Evolutionary conservation across 768 basidiomycete genomes (phyloP).

Genomic region (Lentinula guzmanii): DNA sequence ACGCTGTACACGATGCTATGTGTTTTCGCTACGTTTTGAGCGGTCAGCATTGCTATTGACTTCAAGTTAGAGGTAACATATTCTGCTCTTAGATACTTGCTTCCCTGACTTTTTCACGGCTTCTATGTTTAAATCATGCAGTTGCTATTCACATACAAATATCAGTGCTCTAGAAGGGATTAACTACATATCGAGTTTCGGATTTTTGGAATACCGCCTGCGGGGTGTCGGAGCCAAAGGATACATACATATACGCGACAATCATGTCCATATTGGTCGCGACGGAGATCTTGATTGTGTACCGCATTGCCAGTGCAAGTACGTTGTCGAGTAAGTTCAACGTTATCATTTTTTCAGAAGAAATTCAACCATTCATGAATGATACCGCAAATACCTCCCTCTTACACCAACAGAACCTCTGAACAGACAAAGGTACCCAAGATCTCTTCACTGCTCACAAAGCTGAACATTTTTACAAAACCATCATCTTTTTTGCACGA

Average conservation of each 20-base stretch:
- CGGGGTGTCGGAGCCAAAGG: neutral
- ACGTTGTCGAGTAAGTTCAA: neutral
- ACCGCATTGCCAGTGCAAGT: neutral
- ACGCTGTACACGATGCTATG: neutral
- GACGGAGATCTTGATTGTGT: neutral
- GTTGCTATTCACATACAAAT: no score
- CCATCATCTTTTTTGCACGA: neutral
- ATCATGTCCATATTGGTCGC: neutral
- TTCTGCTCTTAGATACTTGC: neutral
- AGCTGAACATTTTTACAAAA: neutral
- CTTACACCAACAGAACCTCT: neutral
- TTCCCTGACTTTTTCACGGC: neutral
- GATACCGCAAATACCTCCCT: neutral
- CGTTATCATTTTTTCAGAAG: neutral
- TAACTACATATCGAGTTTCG: neutral
- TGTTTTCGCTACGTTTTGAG: neutral
- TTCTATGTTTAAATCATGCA: no score
- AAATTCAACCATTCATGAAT: neutral
- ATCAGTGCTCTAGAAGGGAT: no score
- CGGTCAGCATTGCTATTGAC: neutral
- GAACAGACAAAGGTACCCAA: neutral
- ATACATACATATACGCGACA: neutral
- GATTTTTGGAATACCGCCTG: neutral
- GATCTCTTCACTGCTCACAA: neutral
- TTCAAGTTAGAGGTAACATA: neutral